Evolutionary conservation across 192 early-diverging fungal genomes (phyloP), one percentile per base, ranked within the genome.

Genomic region (Chytriomyces hyalinus): DNA sequence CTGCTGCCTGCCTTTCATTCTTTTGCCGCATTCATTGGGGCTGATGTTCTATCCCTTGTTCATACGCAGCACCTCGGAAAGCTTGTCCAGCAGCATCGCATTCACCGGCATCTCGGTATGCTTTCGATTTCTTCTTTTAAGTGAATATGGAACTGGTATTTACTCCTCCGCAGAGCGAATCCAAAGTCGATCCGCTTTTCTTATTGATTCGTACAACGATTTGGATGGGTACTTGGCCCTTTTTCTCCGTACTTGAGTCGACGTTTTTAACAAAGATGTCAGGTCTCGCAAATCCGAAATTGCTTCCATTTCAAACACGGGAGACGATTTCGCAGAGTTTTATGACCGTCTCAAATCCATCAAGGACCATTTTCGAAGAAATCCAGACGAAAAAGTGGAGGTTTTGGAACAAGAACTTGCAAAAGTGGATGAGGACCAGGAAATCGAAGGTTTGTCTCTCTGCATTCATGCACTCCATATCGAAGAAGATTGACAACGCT

Each of bases 281-380:
- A 92, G 89, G 57, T 79, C 86, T 26, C 87, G 93, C 48, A 87
- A 90, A 70, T 82, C 81, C 47, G 95, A 96, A 76, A 90, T 91
- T 45, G 82, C 87, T 1, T 85, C 86, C 10, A 91, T 98, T 46
- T 88, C 91, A 17, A 89, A 89, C 24, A 67, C 47, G 17, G n/a
- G 26, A 11, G 53, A 64, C 17, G 90, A 92, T 72, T 93, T 98
- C 79, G 87, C 86, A 64, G 93, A 93, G 73, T 99, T 98, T 68
- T 97, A 97, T 81, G 81, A 85, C n/a, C 86, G 93, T 20, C 82
- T 99, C 49, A 92, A 90, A 74, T 84, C 81, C 49, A 92, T 97
- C 67, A 94, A 94, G 83, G 90, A 91, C 67, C 87, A 93, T 81
- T 92, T 96, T 72, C 85, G 92, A 36, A 87, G 86, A 82, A 90